Conservation (phyloP, 1,139 yeast genomes). For the Candida sanyaensis region DNA sequence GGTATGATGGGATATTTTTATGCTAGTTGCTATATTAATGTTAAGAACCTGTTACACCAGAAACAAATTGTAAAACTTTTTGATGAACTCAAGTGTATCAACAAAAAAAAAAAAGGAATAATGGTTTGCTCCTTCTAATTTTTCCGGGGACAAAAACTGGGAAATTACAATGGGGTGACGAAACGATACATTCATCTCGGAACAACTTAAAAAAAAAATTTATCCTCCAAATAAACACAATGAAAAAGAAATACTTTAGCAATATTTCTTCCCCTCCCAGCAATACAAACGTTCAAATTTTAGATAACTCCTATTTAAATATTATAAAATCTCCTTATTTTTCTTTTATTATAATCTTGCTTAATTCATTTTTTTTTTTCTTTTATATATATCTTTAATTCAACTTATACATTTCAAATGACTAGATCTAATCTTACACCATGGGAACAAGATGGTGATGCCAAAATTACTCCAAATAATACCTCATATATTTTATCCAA, state of each 20-base stretch:
- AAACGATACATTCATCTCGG: slow-evolving; percentile 1
- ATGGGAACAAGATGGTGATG: slow-evolving; percentile 3
- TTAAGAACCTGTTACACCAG: too few species aligned
- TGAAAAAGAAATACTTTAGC: not conserved
- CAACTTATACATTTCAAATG: not conserved
- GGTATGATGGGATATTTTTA: too few species aligned
- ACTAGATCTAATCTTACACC: slow-evolving; percentile 5
- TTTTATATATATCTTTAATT: not conserved
- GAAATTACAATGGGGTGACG: not conserved
- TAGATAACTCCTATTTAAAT: too few species aligned
- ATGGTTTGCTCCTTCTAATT: not conserved
- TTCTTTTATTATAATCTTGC: not conserved
- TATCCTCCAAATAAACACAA: not conserved
- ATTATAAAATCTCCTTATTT: not conserved
- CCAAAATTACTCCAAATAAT: slow-evolving; percentile 27
- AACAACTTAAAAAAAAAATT: not conserved
- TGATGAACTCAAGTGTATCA: too few species aligned
- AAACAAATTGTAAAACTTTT: too few species aligned
- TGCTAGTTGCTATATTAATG: too few species aligned
- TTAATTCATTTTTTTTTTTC: not conserved
- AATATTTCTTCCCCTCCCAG: too few species aligned
- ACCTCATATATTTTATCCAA: slow-evolving; percentile 37
- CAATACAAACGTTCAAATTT: too few species aligned
- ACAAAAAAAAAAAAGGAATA: too few species aligned
- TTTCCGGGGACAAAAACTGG: not conserved